Evolutionary conservation across 106 monocot genomes (phyloP).

Genomic region (Allium sativum): DNA sequence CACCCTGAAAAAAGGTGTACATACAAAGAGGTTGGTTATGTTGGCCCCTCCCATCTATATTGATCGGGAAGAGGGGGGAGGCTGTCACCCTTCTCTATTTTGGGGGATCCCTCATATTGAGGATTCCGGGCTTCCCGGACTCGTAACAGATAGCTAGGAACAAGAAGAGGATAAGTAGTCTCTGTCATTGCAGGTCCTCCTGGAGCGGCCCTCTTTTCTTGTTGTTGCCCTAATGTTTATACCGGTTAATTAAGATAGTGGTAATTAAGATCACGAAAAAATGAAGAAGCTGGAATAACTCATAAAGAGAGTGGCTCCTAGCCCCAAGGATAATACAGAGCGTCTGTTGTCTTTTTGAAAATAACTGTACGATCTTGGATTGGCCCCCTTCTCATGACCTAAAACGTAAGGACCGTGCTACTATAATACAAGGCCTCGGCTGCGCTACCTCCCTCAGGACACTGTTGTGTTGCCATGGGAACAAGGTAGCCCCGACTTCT

Average conservation of each 20-base stretch:
- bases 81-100: not conserved
- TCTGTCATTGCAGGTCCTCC: not conserved
- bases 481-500: not conserved
- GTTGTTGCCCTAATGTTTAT: not conserved
- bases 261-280: too few species aligned
- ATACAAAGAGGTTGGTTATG: not conserved
- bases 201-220: not conserved
- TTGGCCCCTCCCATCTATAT: not conserved
- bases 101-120: not conserved
- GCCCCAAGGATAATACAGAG: too few species aligned
- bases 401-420: not conserved
- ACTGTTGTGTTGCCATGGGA: not conserved
- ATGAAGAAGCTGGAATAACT: too few species aligned
- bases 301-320: too few species aligned
- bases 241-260: too few species aligned
- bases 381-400: not conserved
- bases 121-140: not conserved
- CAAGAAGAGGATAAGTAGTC: not conserved
- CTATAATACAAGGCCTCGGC: not conserved
- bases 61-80: not conserved
- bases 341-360: not conserved
- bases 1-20: not conserved
- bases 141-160: not conserved
- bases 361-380: not conserved
- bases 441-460: not conserved